A percentile compares a stretch with the other conserved stretches of the same genome.
These are phyloP conservation scores for Cryomyces minteri DNA, from an alignment of 495 filamentous ascomycete species.

Conservation along the genomic window DNA sequence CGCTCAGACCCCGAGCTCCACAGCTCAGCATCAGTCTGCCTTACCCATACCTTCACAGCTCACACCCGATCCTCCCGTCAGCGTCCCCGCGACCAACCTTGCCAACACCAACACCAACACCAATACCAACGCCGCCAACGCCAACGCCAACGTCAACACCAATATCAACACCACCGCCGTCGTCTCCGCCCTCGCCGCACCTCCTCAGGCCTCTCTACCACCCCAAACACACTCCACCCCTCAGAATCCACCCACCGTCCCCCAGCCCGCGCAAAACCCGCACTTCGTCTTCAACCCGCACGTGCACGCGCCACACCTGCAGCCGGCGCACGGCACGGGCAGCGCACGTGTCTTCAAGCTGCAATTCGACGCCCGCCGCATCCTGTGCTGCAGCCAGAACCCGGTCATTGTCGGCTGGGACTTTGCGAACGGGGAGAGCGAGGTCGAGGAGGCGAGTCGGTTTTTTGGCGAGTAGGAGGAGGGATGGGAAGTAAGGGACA, in stretches of 20 bases:
- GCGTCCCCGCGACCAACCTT: background rate
- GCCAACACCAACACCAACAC: conserved; percentile 1
- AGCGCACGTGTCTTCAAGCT: conserved; percentile 84
- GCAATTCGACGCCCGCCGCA: conserved; percentile 85
- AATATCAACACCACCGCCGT: no score
- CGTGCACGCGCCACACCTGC: conserved; percentile 2
- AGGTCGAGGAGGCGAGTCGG: conserved; percentile 59
- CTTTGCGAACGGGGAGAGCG: conserved; percentile 76
- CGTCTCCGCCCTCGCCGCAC: no score
- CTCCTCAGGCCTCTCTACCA: no score
- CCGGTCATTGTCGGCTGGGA: conserved; percentile 93
- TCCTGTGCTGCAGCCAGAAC: conserved; percentile 86
- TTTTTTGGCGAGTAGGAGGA: conserved; percentile 37
- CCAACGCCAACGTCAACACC: background rate
- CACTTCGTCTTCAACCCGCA: conserved; percentile 12
- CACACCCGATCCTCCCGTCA: no score
- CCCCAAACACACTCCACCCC: no score
- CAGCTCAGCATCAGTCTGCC: no score
- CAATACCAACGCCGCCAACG: background rate
- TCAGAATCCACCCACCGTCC: no score
- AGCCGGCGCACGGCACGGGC: background rate
- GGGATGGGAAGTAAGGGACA: background rate
- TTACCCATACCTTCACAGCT: no score
- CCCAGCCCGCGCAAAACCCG: background rate
- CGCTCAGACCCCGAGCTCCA: no score